Conservation (phyloP, 1,139 yeast genomes). For the Kluyveromyces sp. region DNA sequence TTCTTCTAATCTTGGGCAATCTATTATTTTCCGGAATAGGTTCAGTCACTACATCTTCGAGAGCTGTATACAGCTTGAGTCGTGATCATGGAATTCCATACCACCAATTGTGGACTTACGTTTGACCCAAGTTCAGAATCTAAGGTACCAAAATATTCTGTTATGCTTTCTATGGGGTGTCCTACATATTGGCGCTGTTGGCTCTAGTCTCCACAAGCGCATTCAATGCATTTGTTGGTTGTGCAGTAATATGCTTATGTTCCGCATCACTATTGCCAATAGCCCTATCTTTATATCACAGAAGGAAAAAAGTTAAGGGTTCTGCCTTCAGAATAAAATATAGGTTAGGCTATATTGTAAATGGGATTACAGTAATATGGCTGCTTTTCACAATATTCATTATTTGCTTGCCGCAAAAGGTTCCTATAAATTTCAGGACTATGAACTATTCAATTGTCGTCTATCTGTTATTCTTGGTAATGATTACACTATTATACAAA, state of each 20-base stretch:
- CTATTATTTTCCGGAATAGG: slow-evolving; percentile 74
- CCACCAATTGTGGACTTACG: slow-evolving; percentile 55
- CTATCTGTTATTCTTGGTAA: slow-evolving; percentile 40
- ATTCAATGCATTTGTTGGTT: slow-evolving; percentile 77
- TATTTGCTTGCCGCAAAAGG: slow-evolving; percentile 66
- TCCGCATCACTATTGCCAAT: slow-evolving; percentile 76
- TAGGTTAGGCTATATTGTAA: slow-evolving; percentile 55
- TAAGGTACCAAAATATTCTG: slow-evolving; percentile 66
- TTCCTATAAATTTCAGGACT: slow-evolving; percentile 51
- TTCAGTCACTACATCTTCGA: slow-evolving; percentile 74
- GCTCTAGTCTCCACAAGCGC: slow-evolving; percentile 69
- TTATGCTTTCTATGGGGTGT: slow-evolving; percentile 60
- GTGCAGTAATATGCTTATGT: slow-evolving; percentile 73
- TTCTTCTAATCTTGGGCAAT: slow-evolving; percentile 60
- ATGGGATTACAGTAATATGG: slow-evolving; percentile 55
- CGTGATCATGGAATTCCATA: slow-evolving; percentile 84
- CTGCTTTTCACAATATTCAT: slow-evolving; percentile 51
- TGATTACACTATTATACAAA: slow-evolving; percentile 45
- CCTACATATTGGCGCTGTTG: slow-evolving; percentile 52
- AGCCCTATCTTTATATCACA: slow-evolving; percentile 50
- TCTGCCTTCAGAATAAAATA: slow-evolving; percentile 62
- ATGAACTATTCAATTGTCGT: slow-evolving; percentile 76
- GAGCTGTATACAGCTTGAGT: slow-evolving; percentile 81
- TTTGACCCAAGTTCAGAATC: slow-evolving; percentile 50
- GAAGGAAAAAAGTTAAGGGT: slow-evolving; percentile 56